Conservation (phyloP, 2,329 filamentous ascomycete genomes). For the Beauveria scarabaeidicola region DNA sequence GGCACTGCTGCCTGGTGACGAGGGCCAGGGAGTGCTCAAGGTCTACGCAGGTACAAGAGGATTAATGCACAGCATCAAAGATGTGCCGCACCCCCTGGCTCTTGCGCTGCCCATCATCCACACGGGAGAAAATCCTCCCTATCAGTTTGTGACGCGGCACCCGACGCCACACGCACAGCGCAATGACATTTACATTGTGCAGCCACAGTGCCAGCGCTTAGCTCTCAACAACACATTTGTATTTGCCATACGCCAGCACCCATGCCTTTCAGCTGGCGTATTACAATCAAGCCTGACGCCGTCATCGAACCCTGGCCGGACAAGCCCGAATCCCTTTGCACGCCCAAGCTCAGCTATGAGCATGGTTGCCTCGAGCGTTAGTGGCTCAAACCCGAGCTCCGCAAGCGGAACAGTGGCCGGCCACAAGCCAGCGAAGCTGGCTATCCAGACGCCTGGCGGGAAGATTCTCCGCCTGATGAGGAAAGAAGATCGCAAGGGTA, state of each 20-base stretch:
- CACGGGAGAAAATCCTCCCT: slow-evolving; percentile 84
- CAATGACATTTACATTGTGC: slow-evolving; percentile 93
- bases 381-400: slow-evolving; percentile 48
- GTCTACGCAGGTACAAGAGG: slow-evolving; percentile 91
- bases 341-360: slow-evolving; percentile 57
- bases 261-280: slow-evolving; percentile 42
- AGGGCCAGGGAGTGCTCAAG: slow-evolving; percentile 79
- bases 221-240: slow-evolving; percentile 97
- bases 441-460: slow-evolving; percentile 86
- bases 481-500: slow-evolving; percentile 60
- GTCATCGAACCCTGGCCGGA: slow-evolving; percentile 37
- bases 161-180: slow-evolving; percentile 96
- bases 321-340: slow-evolving; percentile 53
- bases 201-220: slow-evolving; percentile 83
- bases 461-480: slow-evolving; percentile 86
- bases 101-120: slow-evolving; percentile 86
- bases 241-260: slow-evolving; percentile 90
- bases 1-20: slow-evolving; percentile 81
- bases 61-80: slow-evolving; percentile 94
- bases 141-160: slow-evolving; percentile 86
- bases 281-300: slow-evolving; percentile 32
- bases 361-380: slow-evolving; percentile 50
- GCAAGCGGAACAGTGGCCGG: slow-evolving; percentile 44
- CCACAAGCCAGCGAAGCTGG: slow-evolving; percentile 87
- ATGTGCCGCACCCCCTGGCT: slow-evolving; percentile 87